Conservation (phyloP, 805 yeast genomes). For the Alloascoidea hylecoeti region DNA sequence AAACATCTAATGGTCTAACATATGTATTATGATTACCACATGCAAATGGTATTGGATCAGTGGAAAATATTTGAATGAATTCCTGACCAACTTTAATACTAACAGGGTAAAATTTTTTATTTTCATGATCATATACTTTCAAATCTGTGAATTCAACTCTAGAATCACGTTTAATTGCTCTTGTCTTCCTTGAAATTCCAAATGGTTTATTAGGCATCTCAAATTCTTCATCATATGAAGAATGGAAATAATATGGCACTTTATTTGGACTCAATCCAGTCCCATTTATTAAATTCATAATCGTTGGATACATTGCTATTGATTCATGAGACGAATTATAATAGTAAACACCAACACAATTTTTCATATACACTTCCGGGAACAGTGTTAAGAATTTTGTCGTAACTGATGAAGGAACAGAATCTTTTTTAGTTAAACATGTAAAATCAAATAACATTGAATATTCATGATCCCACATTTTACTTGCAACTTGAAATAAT, state of each 20-base stretch:
- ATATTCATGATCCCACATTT: conserved; percentile 58
- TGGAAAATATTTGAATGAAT: conserved; percentile 37
- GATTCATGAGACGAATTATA: conserved; percentile 22
- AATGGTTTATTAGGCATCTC: conserved; percentile 11
- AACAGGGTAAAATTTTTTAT: conserved; percentile 44
- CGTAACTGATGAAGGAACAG: conserved; percentile 18
- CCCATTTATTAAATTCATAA: conserved; percentile 9
- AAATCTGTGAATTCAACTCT: conserved; percentile 14
- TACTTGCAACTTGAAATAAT: conserved; percentile 48
- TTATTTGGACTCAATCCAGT: conserved; percentile 11
- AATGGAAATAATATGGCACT: conserved; percentile 24
- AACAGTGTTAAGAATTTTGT: conserved; percentile 29
- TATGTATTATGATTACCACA: not conserved
- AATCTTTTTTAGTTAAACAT: conserved; percentile 24
- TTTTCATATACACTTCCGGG: conserved; percentile 21
- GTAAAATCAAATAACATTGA: conserved; percentile 59
- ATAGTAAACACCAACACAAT: conserved; percentile 40
- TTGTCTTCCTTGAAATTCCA: conserved; percentile 21
- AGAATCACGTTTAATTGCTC: conserved; percentile 22
- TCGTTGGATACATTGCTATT: conserved; percentile 12
- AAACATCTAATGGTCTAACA: conserved; percentile 17
- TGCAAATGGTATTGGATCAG: not conserved
- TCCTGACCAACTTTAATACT: conserved; percentile 57
- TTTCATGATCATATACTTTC: conserved; percentile 4
- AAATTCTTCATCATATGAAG: conserved; percentile 30